Percentiles rank a stretch among this genome's conserved stretches.
phyloP scores from a whole-genome alignment of 2,329 filamentous ascomycete species.

The Scytalidium sp. region DNA sequence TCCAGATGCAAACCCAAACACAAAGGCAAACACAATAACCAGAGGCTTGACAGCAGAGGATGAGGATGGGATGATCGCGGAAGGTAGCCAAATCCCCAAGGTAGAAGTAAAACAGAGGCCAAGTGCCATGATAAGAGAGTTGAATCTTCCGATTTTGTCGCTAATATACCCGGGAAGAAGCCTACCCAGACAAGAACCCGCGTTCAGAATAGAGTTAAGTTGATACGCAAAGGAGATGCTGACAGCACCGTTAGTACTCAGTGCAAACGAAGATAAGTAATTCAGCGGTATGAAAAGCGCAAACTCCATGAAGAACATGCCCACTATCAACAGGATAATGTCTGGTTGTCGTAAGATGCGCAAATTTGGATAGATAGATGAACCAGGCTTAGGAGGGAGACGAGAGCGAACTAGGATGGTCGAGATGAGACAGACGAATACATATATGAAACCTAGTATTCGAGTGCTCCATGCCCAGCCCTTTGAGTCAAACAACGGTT shows the following conservation, averaged over 20 bases:
- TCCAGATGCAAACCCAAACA: conserved; percentile 81
- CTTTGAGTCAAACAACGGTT: conserved; percentile 21
- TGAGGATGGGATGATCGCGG: no score
- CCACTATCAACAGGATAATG: conserved; percentile 62
- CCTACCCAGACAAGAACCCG: conserved; percentile 74
- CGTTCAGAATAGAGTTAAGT: conserved; percentile 80
- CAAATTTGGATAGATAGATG: conserved; percentile 60
- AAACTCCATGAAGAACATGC: conserved; percentile 72
- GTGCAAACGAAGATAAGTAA: conserved; percentile 76
- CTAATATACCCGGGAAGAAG: conserved; percentile 75
- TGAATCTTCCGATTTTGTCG: conserved; percentile 82
- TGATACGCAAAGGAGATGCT: conserved; percentile 66
- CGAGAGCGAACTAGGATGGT: conserved; percentile 44
- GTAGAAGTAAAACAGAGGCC: no score
- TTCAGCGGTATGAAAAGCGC: conserved; percentile 77
- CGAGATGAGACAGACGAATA: conserved; percentile 17
- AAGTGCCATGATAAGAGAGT: conserved; percentile 70
- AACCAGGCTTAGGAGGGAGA: conserved; percentile 56
- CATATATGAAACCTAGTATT: conserved; percentile 20
- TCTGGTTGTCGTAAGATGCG: conserved; percentile 60
- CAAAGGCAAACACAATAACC: conserved; percentile 66
- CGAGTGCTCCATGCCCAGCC: conserved; percentile 26
- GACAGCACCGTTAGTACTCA: conserved; percentile 65
- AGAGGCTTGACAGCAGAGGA: conserved; percentile 58
- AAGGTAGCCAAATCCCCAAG: conserved; percentile 74